Base-by-base conservation (phyloP, 2,329 filamentous ascomycete species). In the Catunica adiposa region DNA sequence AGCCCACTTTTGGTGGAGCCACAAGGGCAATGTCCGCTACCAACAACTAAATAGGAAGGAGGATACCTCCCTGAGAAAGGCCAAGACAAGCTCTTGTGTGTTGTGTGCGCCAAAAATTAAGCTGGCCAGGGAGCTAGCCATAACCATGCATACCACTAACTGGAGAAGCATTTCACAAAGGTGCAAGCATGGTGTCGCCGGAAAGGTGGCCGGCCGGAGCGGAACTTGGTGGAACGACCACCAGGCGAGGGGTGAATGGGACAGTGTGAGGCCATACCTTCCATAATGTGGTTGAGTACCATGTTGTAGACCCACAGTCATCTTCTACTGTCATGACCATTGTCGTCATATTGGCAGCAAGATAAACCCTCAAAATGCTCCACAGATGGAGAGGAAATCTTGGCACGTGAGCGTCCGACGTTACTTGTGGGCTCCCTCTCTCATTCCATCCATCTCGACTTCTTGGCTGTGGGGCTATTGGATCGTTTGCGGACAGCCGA, bases 401-500 rank as follows among this genome's bases (percentile, higher is more conserved):
- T 51, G 48, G 48, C 48, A 51, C 26, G 34, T 34, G 48, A 17
- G 25, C 48, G 48, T 51, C 48, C 48, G 22, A 51, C 25, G 48
- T 31, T 31, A 37, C 26, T 17, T 51, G 47, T 37, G 48, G 48
- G 48, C 26, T 51, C 29, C 48, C 48, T 51, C 48, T n/a, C 20
- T 44, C 15, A 17, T 44, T n/a, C 40, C 20, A n/a, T n/a, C 40
- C 40, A 44, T 22, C 40, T 20, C 40, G 40, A 17, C 40, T 11
- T 34, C 48, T 37, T 51, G 48, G 23, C 48, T 17, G 48, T 34
- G n/a, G 48, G 48, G 48, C 26, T 34, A 34, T 51, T 51, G 48
- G 40, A 7, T n/a, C 40, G 20, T 17, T 44, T 44, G 4, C 40
- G n/a, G 11, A 22, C 8, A 22, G 8, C 40, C 3, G 40, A n/a